These are phyloP conservation scores for Chytriomyces hyalinus DNA, from an alignment of 192 early-diverging fungal genomes.

Conservation along the genomic window DNA sequence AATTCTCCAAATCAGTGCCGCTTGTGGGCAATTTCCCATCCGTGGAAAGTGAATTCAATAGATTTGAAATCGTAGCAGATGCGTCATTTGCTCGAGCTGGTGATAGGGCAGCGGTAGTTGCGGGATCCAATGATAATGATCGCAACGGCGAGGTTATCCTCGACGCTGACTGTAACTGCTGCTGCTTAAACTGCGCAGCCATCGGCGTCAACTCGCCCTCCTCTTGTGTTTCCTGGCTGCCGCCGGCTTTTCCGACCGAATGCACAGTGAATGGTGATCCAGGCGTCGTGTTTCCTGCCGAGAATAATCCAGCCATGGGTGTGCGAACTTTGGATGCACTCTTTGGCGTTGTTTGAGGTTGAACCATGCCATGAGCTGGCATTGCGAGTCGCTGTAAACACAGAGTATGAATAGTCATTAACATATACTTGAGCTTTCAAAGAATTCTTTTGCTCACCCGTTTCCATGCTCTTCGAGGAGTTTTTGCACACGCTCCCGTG, in stretches of 20 bases:
- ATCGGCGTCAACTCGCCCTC: background rate
- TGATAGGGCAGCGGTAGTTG: background rate
- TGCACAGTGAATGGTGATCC: too few relatives aligned
- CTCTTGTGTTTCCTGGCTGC: too few relatives aligned
- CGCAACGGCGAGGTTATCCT: background rate
- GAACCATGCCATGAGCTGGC: too few relatives aligned
- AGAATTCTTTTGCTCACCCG: background rate
- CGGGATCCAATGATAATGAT: too few relatives aligned
- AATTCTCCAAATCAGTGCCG: background rate
- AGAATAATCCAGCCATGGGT: too few relatives aligned
- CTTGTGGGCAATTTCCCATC: background rate
- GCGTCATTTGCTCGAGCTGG: background rate
- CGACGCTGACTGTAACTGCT: background rate
- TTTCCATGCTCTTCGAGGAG: conserved; percentile 33
- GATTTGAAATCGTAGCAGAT: background rate
- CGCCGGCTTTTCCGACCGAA: too few relatives aligned
- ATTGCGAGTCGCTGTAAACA: too few relatives aligned
- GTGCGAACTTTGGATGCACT: too few relatives aligned
- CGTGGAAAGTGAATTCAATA: background rate
- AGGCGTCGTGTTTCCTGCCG: too few relatives aligned
- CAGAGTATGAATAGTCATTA: too few relatives aligned
- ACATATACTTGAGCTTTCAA: too few relatives aligned
- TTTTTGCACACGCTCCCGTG: conserved; percentile 10
- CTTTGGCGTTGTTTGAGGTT: too few relatives aligned
- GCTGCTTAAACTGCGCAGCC: conserved; percentile 8